Evolutionary conservation across 139 green algal genomes (phyloP).

Genomic region (Asterochloris sp.): DNA sequence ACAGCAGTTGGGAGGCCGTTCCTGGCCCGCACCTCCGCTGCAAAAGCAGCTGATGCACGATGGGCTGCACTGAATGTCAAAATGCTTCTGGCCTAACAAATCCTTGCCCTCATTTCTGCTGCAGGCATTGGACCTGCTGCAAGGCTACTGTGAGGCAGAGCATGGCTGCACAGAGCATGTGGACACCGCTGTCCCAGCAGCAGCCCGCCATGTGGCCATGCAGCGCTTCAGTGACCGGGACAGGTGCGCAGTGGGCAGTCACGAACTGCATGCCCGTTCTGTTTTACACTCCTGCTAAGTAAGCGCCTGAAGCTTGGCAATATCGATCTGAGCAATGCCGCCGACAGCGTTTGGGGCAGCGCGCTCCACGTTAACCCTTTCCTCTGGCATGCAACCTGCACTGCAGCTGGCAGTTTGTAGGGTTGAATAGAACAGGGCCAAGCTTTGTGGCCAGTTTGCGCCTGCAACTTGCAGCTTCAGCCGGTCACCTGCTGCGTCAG

Average conservation of each 20-base stretch:
- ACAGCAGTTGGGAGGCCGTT: no score
- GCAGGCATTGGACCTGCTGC: conserved; percentile 54
- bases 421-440: background rate
- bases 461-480: background rate
- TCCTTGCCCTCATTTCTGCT: background rate
- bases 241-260: background rate
- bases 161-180: conserved; percentile 44
- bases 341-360: no score
- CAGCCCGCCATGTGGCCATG: conserved; percentile 42
- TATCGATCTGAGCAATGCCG: no score
- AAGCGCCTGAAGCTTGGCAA: no score
- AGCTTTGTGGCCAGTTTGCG: background rate
- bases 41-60: no score
- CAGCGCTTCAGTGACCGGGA: conserved; percentile 41
- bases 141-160: conserved; percentile 29
- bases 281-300: no score
- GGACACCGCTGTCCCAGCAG: conserved; percentile 41
- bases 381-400: background rate
- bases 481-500: no score
- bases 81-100: background rate
- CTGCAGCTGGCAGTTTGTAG: background rate
- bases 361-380: no score
- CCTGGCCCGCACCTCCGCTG: conserved; percentile 28
- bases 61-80: no score
- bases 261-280: no score